Evolutionary conservation across 768 basidiomycete species (phyloP), one percentile per base, ranked within the genome.

Genomic region (Infundibulicybe gibba): DNA sequence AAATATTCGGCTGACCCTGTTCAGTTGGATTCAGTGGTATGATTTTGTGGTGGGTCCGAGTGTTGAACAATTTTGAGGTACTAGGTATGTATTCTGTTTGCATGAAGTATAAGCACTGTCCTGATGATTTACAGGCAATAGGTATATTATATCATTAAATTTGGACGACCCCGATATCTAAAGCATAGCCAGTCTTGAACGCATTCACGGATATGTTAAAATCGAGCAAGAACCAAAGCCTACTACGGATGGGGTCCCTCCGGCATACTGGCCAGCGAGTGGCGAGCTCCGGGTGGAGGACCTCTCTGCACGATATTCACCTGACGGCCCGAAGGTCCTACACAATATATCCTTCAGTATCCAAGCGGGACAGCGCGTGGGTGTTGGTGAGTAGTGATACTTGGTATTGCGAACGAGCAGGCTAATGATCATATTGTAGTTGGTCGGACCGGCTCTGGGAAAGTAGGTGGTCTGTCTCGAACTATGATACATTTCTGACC

Each of bases 201-300:
- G 91, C 49, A 82, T 92, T 1, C 76, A 85, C 44, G 84, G 61
- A 1, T 85, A 80, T 56, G 58, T 83, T 15, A 56, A 67, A 30
- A 80, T 83, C 46, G 81, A 83, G 32, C 77, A 80, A 43, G 82
- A 85, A 57, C 70, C 71, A 4, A 60, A 65, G 46, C 48, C 70
- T 2, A 67, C 67, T 0, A 48, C 61, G n/a, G 47, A 56, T 9
- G 74, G 76, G 35, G 61, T 65, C 32, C 83, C 83, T 3, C 83
- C 85, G 2, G 83, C 83, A 1, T 72, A 80, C 49, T 87, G 85
- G 84, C 83, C 84, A 0, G 66, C 76, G 9, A 77, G 75, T 13
- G 84, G 84, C 10, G 65, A 72, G 17, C 66, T 86, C 32, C 59
- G 66, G 5, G 75, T 78, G 3, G 75, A 81, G 45, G 74, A 76